Conservation (phyloP, 1,284 basidiomycete genomes). For the Chalciporus sp. region DNA sequence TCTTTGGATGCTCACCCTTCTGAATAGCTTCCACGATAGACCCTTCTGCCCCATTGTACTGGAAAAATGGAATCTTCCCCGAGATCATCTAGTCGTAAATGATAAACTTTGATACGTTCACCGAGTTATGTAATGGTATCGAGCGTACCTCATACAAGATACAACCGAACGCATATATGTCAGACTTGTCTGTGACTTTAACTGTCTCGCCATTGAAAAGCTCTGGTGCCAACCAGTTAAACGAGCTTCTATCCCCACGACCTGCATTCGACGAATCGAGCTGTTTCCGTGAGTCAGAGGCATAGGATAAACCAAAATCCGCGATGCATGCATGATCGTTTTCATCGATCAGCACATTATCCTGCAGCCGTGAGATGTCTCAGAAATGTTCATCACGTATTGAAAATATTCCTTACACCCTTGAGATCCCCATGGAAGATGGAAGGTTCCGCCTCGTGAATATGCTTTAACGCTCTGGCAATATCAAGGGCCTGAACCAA, state of each 20-base stretch:
- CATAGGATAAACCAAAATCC: conserved; percentile 39
- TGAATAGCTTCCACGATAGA: conserved; percentile 1
- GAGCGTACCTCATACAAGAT: conserved; percentile 33
- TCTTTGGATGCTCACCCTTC: conserved; percentile 4
- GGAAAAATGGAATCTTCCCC: conserved; percentile 25
- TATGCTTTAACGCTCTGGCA: conserved; percentile 35
- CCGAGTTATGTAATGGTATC: background rate
- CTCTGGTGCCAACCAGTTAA: too few species aligned
- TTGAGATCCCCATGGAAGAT: conserved; percentile 44
- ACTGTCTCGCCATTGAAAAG: conserved; percentile 8
- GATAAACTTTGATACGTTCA: background rate
- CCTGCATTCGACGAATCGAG: conserved; percentile 31
- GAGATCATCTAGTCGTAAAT: conserved; percentile 24
- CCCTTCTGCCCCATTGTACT: accelerated
- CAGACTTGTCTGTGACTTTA: conserved; percentile 23
- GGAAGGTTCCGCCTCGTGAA: conserved; percentile 34
- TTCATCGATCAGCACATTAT: conserved; percentile 37
- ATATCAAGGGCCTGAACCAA: conserved; percentile 28
- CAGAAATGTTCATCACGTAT: conserved; percentile 1
- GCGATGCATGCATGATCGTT: conserved; percentile 32
- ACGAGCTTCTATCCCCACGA: too few species aligned
- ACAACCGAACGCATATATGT: conserved; percentile 34
- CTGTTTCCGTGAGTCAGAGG: conserved; percentile 26
- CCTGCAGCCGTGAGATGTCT: conserved; percentile 18
- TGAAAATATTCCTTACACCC: conserved; percentile 28